A percentile compares a stretch with the other conserved stretches of the same genome.
Evolutionary conservation across 108 stramenopile species (phyloP).

Genomic region (Nitzschia sp.): DNA sequence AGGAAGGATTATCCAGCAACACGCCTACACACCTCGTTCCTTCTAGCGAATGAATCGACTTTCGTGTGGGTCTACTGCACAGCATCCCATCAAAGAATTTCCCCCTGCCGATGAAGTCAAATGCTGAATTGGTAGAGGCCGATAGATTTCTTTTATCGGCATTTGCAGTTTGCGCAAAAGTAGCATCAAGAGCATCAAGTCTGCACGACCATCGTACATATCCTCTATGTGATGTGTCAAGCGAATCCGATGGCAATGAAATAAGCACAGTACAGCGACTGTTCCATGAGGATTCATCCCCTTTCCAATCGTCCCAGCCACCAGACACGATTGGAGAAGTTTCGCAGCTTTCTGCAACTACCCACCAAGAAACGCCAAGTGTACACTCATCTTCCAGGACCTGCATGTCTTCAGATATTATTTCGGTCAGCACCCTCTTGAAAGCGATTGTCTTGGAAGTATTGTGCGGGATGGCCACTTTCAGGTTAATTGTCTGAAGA

Average conservation of each 20-base stretch:
- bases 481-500: constrained; percentile 26
- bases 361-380: constrained; percentile 61
- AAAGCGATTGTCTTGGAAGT: not conserved
- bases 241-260: constrained; percentile 8
- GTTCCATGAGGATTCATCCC: not conserved
- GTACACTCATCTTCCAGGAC: constrained; percentile 39
- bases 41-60: not conserved
- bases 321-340: constrained; percentile 48
- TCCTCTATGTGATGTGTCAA: constrained; percentile 33
- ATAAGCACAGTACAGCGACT: not conserved
- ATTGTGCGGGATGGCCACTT: constrained; percentile 6
- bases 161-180: not conserved
- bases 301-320: constrained; percentile 59
- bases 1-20: not conserved
- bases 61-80: constrained; percentile 29
- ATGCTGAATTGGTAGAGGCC: not conserved
- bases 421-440: not conserved
- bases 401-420: not conserved
- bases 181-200: not conserved
- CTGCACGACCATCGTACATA: constrained; percentile 37
- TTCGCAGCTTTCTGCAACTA: constrained; percentile 31
- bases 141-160: not conserved
- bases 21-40: not conserved
- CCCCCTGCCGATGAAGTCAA: constrained; percentile 36
- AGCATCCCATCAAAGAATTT: constrained; percentile 62